Base-by-base conservation (phyloP, 73 alveolate species). In the Paramecium sexaurelia region DNA sequence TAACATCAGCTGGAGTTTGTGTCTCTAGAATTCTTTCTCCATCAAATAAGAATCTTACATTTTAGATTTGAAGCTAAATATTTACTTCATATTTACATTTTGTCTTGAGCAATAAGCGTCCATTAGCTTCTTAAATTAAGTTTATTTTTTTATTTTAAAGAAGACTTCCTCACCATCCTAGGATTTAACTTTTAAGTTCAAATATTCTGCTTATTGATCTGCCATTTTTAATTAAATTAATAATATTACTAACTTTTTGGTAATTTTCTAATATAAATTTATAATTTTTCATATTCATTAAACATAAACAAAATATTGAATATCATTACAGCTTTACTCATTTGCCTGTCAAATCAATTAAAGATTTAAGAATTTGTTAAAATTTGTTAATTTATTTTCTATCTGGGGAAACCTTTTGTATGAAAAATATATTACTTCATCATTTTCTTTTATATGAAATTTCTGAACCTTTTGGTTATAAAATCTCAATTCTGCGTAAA, bases 1-100 rank as follows among this genome's bases (percentile, higher is more conserved):
- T 17, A 51, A 61, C 83, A 61, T 61, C 83, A 61, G 83, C 39
- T 22, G 83, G 83, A 6, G 83, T 61, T 61, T 61, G 11, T 7
- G 83, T 61, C 43, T 61, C 83, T 6, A 61, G n/a, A 3, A 61
- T 61, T 29, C 83, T 26, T 32, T 61, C 83, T 26, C 83, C 83
- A 29, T 61, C 83, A 61, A 61, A 61, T 32, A 61, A n/a, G 83
- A 61, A 61, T 61, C 83, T 61, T 20, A 61, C 83, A 61, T 61
- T 61, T 61, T 61, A 61, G 43, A 61, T 61, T 61, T 61, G 83
- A 32, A 61, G 83, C 83, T 61, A 51, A 61, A 61, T 26, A 32
- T 24, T 61, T 61, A 61, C 27, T 61, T 51, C 67, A 29, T 61
- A 29, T 22, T 61, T 61, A 61, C 83, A 61, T 61, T 61, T 61